These are phyloP conservation scores for Pluteus cervinus DNA, from an alignment of 768 basidiomycete species.

Conservation along the genomic window DNA sequence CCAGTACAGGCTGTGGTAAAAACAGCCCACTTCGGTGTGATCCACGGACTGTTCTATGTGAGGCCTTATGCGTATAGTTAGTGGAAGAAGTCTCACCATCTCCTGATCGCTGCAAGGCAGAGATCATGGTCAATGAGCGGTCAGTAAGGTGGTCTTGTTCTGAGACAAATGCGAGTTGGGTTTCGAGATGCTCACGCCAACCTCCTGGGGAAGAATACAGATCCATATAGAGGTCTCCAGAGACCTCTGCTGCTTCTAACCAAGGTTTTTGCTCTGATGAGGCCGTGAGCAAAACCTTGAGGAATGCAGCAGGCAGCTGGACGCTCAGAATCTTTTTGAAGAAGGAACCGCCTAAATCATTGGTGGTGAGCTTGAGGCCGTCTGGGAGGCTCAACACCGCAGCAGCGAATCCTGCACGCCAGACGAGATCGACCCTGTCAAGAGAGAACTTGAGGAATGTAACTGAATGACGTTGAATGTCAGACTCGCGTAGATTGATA, in stretches of 20 bases:
- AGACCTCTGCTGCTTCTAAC: constrained; percentile 57
- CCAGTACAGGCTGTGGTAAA: constrained; percentile 27
- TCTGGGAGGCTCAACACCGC: constrained; percentile 46
- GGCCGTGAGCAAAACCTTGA: constrained; percentile 46
- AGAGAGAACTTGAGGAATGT: constrained; percentile 76
- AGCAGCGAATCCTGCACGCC: constrained; percentile 48
- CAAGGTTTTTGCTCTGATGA: constrained; percentile 40
- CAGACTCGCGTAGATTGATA: background rate
- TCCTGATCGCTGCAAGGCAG: constrained; percentile 8
- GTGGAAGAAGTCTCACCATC: background rate
- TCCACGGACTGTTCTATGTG: background rate
- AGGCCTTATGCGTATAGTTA: background rate
- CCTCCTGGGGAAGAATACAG: constrained; percentile 59
- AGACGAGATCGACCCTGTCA: constrained; percentile 46
- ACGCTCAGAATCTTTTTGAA: constrained; percentile 63
- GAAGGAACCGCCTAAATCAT: constrained; percentile 66
- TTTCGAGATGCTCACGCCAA: constrained; percentile 40
- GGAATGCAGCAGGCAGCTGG: constrained; percentile 41
- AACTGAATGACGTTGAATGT: constrained; percentile 36
- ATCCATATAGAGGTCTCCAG: constrained; percentile 56
- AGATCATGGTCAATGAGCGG: constrained; percentile 40
- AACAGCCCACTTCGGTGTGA: constrained; percentile 47
- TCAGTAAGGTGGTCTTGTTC: constrained; percentile 67
- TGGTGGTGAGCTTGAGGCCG: constrained; percentile 64
- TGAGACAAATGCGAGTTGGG: constrained; percentile 62